Percentiles rank a stretch among this genome's conserved stretches.
Evolutionary conservation across 2,329 filamentous ascomycete genomes (phyloP).

Genomic region (Cladosporium sp.): DNA sequence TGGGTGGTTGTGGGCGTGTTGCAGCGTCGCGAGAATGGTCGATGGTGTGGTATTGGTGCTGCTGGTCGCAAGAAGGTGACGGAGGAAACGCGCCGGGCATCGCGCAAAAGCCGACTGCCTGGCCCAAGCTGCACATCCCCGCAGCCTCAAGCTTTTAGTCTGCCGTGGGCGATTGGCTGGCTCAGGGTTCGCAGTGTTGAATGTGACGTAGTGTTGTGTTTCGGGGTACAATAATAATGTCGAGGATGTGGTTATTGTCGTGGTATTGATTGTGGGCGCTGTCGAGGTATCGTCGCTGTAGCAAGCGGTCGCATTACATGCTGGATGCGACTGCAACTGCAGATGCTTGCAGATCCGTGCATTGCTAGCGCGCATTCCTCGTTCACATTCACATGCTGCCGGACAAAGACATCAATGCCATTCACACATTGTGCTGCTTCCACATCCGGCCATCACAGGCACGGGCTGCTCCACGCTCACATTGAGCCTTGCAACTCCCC

Average conservation of each 20-base stretch:
- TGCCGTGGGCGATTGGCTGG: no score
- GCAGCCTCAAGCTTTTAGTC: no score
- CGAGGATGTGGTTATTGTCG: no score
- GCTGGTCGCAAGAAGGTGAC: neutral
- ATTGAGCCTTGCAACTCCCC: neutral
- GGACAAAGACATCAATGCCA: neutral
- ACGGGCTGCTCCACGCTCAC: neutral
- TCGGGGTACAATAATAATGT: no score
- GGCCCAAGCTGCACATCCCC: no score
- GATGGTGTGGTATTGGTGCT: neutral
- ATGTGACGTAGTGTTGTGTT: no score
- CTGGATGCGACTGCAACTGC: no score
- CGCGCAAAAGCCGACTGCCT: neutral
- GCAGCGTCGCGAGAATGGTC: neutral
- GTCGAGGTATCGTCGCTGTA: no score
- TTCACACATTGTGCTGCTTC: neutral
- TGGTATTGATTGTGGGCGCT: no score
- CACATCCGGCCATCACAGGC: neutral
- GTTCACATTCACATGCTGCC: neutral
- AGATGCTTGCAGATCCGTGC: conserved; percentile 2
- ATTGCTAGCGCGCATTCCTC: conserved; percentile 1
- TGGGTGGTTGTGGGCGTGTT: neutral
- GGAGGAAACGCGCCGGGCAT: neutral
- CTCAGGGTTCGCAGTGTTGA: no score
- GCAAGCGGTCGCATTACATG: no score